Evolutionary conservation across 164 flowering plant species (phyloP), one percentile per base, ranked within the genome.

Genomic region (Cinnamomum micranthum): DNA sequence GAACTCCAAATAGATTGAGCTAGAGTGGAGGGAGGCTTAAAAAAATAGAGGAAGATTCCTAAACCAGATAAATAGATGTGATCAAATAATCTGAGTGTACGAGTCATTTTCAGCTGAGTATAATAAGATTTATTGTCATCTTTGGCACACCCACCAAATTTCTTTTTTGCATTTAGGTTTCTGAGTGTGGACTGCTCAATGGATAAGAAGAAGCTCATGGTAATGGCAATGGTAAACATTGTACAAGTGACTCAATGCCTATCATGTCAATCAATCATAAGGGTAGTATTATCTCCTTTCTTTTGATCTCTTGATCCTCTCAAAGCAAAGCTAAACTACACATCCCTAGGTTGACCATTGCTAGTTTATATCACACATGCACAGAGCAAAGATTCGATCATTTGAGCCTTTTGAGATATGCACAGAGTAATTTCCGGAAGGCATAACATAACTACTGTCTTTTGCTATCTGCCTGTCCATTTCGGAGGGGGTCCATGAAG

Each of bases 261-360:
- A 31, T 71, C 70, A 55, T 28, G 22, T 76, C 66, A 71, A 76
- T 76, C 78, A 76, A 76, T 76, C 71, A 76, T 65, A 50, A 64
- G 70, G 67, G 22, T 52, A 71, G 20, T 31, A 71, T 71, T 65
- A 65, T 66, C 25, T 23, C 22, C 13, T 50, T 58, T 50, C 12
- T 20, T 67, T 23, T 47, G 47, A 41, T 41, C n/a, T 10, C 27
- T 27, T 65, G 25, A 51, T 62, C 24, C 2, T 25, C 12, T 20
- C 60, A 59, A 50, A 41, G 50, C 50, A 67, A 67, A 67, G 70
- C 70, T 28, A 67, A 41, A 28, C 10, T 31, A 67, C 70, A 67
- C 27, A 67, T 33, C 70, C 50, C 70, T 28, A 67, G 70, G 70
- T 67, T 67, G 70, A 67, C 70, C 50, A 27, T 9, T 67, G 2